Base-by-base conservation (phyloP, 768 basidiomycete species). In the Lenzites betulinus region DNA sequence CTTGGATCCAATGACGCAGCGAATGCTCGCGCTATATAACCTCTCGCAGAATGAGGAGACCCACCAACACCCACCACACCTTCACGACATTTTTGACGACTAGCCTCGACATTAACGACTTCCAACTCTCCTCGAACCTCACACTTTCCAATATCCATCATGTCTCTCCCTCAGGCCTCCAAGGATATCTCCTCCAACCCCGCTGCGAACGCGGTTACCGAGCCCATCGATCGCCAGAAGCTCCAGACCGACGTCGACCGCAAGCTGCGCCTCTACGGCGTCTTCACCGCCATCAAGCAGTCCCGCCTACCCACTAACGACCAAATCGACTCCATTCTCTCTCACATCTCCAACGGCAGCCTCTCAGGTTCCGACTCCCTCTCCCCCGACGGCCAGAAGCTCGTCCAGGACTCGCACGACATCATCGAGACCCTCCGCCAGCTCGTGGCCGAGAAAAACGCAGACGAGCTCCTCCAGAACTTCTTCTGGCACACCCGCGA, bases 401-500 rank as follows among this genome's bases (percentile, higher is more conserved):
- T 98, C 66, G 76, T 95, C 43, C 77, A 84, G 49, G 94, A 96
- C 69, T 74, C 81, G 25, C 81, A 84, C 46, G 85, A 92, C 48
- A 90, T 97, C 70, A 78, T 96, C 67, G 82, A 85, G 64, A 94
- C 93, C 3, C 78, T 82, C 0, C 82, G 87, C 18, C 65, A 81
- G 36, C 85, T 94, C 61, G 84, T 95, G 15, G 70, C 78, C 46
- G 83, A 89, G 68, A 97, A 95, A 83, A 97, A 97, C 67, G 75
- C 79, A n/a, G 95, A 95, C 66, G 94, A 98, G 76, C 80, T 98
- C 41, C 80, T 97, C 73, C 96, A 98, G 74, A 88, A 91, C 67
- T 95, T 96, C 65, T 74, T 95, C 41, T 95, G 89, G 89, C 83
- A 87, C 64, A 92, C 91, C 0, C 77, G 82, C 42, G 81, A 83